These are phyloP conservation scores for Entomophthora muscae DNA, from an alignment of 371 early-diverging fungal species.

Conservation along the genomic window DNA sequence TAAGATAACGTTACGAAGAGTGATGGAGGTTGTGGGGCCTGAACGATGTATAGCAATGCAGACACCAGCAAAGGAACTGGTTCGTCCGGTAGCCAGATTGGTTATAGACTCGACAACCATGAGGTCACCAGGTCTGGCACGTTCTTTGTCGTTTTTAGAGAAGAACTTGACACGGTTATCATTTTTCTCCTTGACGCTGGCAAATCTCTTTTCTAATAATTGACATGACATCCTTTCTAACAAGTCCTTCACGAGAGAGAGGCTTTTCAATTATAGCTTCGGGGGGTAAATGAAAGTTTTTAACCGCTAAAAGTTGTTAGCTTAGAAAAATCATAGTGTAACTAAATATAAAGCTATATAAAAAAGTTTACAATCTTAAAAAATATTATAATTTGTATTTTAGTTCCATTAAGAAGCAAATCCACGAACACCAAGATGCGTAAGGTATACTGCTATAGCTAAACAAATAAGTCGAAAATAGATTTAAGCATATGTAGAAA, in stretches of 20 bases:
- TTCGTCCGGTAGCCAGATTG: conserved; percentile 40
- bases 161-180: conserved; percentile 44
- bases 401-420: no score
- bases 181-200: background rate
- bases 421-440: no score
- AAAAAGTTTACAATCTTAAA: no score
- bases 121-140: conserved; percentile 46
- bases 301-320: background rate
- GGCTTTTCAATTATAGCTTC: background rate
- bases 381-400: no score
- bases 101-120: conserved; percentile 52
- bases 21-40: conserved; percentile 58
- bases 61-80: conserved; percentile 55
- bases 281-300: background rate
- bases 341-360: no score
- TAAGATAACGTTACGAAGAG: conserved; percentile 59
- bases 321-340: no score
- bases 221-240: conserved; percentile 1
- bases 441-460: no score
- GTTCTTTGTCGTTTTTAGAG: conserved; percentile 26
- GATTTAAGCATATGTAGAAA: no score
- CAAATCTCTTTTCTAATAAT: background rate
- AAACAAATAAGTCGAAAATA: no score
- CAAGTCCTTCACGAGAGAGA: background rate
- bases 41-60: conserved; percentile 63